A percentile compares a stretch with the other conserved stretches of the same genome.
Conservation (phyloP, 495 filamentous ascomycete species). For the Aspergillus baeticus region DNA sequence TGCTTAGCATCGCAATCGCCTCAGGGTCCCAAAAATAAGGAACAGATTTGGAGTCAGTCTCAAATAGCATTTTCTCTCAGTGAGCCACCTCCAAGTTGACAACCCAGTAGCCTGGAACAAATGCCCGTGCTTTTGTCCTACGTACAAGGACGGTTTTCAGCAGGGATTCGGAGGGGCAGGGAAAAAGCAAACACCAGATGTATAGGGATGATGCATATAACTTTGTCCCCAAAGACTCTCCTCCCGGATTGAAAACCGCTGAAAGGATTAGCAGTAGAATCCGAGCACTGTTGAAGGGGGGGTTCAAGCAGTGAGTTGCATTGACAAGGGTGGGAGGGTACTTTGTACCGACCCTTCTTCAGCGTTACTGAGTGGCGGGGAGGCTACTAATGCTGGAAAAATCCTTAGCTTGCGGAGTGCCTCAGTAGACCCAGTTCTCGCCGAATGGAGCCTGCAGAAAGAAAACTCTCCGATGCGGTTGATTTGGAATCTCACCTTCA, state of each 20-base stretch:
- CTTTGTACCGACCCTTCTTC: not conserved
- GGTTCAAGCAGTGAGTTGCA: no score
- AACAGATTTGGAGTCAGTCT: not conserved
- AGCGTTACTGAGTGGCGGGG: not conserved
- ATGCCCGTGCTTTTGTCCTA: conserved; percentile 23
- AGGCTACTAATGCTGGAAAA: not conserved
- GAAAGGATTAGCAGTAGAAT: no score
- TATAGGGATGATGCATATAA: not conserved
- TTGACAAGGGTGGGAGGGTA: no score
- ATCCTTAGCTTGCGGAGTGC: conserved; percentile 3
- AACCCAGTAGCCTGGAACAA: conserved; percentile 20
- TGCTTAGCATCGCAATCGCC: not conserved
- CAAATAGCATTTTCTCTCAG: not conserved
- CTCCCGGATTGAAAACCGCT: no score
- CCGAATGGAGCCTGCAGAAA: conserved; percentile 10
- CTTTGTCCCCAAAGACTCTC: not conserved
- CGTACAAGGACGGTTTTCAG: not conserved
- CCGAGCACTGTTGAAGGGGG: no score
- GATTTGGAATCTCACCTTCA: conserved; percentile 3
- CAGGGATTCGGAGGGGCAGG: not conserved
- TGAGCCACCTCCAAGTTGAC: not conserved
- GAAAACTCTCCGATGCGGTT: conserved; percentile 15
- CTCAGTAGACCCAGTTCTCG: conserved; percentile 3
- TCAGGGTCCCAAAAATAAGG: not conserved
- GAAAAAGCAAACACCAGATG: not conserved